These are phyloP conservation scores for Capronia coronata DNA, from an alignment of 2,329 filamentous ascomycete genomes.

Conservation along the genomic window DNA sequence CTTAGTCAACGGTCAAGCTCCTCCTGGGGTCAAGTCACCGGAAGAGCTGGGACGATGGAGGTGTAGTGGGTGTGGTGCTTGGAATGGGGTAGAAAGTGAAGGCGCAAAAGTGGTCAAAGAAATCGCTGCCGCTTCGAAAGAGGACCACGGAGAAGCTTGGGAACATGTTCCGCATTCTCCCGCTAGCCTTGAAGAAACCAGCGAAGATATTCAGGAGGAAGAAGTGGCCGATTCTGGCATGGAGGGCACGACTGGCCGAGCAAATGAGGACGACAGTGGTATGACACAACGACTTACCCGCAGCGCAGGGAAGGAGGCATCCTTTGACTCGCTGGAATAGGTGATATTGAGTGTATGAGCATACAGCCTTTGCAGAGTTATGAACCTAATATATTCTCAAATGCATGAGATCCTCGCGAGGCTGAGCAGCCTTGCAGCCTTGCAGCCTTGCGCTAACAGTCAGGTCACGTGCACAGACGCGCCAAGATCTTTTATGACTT, in stretches of 20 bases:
- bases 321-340: slow-evolving; percentile 19
- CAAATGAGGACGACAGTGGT: slow-evolving; percentile 11
- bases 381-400: too few species aligned
- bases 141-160: slow-evolving; percentile 19
- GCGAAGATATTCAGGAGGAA: slow-evolving; percentile 6
- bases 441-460: neutral
- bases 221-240: slow-evolving; percentile 1
- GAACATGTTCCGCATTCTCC: slow-evolving; percentile 13
- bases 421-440: too few species aligned
- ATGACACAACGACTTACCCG: slow-evolving; percentile 25
- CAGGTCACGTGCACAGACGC: neutral
- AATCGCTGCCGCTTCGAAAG: slow-evolving; percentile 37
- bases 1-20: slow-evolving; percentile 91
- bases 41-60: slow-evolving; percentile 81
- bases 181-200: slow-evolving; percentile 7
- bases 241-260: slow-evolving; percentile 20
- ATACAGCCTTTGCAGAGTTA: neutral
- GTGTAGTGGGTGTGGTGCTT: slow-evolving; percentile 74
- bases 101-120: slow-evolving; percentile 65
- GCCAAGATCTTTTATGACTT: neutral
- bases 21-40: slow-evolving; percentile 70
- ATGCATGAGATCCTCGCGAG: too few species aligned
- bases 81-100: slow-evolving; percentile 66
- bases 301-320: slow-evolving; percentile 15
- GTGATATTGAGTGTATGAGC: neutral